Evolutionary conservation across 2,329 filamentous ascomycete genomes (phyloP), one percentile per base, ranked within the genome.

Genomic region (Scopulariopsis brevicaulis): DNA sequence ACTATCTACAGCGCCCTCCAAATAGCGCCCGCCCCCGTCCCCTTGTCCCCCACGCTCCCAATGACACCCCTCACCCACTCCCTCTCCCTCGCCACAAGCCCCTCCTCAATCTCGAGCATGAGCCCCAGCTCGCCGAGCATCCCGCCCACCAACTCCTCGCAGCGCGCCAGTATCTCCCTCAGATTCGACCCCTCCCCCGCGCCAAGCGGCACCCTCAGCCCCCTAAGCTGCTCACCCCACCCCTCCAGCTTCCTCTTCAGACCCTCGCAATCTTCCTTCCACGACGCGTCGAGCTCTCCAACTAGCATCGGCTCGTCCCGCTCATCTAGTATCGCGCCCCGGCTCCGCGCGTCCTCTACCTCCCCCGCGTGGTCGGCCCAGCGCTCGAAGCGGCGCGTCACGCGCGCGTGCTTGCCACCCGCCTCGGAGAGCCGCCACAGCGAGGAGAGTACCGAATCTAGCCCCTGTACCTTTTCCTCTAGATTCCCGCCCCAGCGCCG

Each of bases 51-150:
- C 4, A 71, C 73, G 24, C 71, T 70, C 54, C 73, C 66, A 63
- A 79, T 83, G 71, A 81, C 77, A 59, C 65, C 70, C 67, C 74
- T 74, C 51, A 87, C 79, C 81, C 84, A 86, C 50, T 72, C 73
- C 58, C 76, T 75, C 68, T 88, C 85, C 52, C 76, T 73, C 53
- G 69, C 70, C 56, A 82, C 68, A 4, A 81, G 78, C 63, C 83
- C 81, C 53, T 70, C 71, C 69, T 86, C 82, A 58, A 88, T 79
- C 64, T 77, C 74, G 58, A 75, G 75, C 84, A 88, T 87, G 60
- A 78, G 60, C n/a, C 68, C 68, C 61, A 88, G 70, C 71, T 87
- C 85, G n/a, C 71, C 73, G 52, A 84, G 68, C 83, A 87, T 87
- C 40, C 77, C 80, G 54, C 71, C 65, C 14, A 86, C 74, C 52